Percentiles rank a stretch among this genome's conserved stretches.
Evolutionary conservation across 768 basidiomycete species (phyloP).

Genomic region (Termitomyces sp.): DNA sequence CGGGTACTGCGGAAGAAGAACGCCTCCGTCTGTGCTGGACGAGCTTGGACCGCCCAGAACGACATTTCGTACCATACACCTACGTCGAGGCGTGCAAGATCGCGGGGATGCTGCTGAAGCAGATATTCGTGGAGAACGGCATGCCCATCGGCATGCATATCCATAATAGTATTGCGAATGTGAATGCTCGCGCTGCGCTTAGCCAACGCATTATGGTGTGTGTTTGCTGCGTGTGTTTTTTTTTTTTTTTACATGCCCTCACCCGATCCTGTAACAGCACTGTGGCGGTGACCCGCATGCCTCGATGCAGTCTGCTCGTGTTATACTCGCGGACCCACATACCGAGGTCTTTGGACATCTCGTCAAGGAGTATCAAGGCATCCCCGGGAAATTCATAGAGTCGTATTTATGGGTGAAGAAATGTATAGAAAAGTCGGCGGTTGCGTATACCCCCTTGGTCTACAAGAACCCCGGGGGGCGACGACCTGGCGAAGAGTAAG

Average conservation of each 20-base stretch:
- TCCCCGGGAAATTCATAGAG: constrained; percentile 71
- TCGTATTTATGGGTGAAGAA: constrained; percentile 82
- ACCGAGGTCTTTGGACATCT: constrained; percentile 73
- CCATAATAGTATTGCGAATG: constrained; percentile 74
- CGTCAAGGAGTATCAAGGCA: constrained; percentile 64
- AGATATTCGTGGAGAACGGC: constrained; percentile 68
- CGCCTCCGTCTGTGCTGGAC: constrained; percentile 75
- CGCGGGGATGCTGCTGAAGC: constrained; percentile 65
- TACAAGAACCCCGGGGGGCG: constrained; percentile 84
- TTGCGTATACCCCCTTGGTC: constrained; percentile 68
- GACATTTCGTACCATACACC: constrained; percentile 76
- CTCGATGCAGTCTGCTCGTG: constrained; percentile 62
- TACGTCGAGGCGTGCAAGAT: constrained; percentile 83
- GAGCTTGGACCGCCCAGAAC: constrained; percentile 60
- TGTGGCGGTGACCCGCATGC: constrained; percentile 77
- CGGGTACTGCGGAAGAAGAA: constrained; percentile 63
- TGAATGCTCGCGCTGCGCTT: constrained; percentile 62
- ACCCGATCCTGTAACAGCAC: constrained; percentile 37
- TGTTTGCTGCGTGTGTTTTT: background rate
- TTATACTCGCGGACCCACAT: constrained; percentile 76
- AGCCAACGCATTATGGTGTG: constrained; percentile 66
- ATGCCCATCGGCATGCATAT: constrained; percentile 71
- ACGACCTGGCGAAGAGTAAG: constrained; percentile 76
- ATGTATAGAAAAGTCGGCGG: constrained; percentile 62
- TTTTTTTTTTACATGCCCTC: background rate